Conservation (phyloP, 176 grass and related monocot genomes). For the Oryza meridionalis region DNA sequence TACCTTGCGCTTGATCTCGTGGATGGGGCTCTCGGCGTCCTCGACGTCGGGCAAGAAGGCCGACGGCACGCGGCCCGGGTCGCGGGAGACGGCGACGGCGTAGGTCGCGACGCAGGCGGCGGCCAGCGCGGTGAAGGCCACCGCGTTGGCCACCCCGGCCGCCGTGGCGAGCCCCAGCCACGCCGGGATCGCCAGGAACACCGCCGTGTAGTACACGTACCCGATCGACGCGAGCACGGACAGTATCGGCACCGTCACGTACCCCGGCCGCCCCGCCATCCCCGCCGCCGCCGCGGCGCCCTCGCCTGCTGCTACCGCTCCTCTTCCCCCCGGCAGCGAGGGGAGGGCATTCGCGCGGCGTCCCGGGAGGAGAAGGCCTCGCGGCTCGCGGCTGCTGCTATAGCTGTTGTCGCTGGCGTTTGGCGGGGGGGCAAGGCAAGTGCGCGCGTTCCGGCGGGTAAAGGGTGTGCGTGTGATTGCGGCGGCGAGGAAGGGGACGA, state of each 20-base stretch:
- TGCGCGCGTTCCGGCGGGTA: neutral
- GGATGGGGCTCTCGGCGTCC: constrained; percentile 57
- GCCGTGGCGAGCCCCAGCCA: constrained; percentile 81
- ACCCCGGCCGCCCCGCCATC: constrained; percentile 68
- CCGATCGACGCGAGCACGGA: constrained; percentile 75
- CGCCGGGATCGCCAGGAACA: constrained; percentile 80
- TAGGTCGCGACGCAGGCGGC: constrained; percentile 67
- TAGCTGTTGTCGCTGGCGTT: constrained; percentile 20
- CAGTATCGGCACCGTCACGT: constrained; percentile 90
- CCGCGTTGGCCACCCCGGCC: constrained; percentile 71
- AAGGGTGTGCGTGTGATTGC: neutral
- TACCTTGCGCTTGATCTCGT: constrained; percentile 97
- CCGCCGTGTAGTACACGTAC: constrained; percentile 89
- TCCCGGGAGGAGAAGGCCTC: neutral
- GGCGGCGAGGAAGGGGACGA: neutral
- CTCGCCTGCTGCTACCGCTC: neutral
- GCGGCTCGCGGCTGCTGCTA: neutral
- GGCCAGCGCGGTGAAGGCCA: constrained; percentile 59
- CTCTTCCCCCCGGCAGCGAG: constrained; percentile 18
- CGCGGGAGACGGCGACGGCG: constrained; percentile 59
- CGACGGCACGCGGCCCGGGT: constrained; percentile 87
- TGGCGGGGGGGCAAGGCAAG: neutral
- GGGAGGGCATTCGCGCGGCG: constrained; percentile 41
- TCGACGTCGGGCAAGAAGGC: constrained; percentile 88
- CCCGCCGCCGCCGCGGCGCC: neutral